Base-by-base conservation (phyloP, 805 yeast species). In the Starmera dryadoides region DNA sequence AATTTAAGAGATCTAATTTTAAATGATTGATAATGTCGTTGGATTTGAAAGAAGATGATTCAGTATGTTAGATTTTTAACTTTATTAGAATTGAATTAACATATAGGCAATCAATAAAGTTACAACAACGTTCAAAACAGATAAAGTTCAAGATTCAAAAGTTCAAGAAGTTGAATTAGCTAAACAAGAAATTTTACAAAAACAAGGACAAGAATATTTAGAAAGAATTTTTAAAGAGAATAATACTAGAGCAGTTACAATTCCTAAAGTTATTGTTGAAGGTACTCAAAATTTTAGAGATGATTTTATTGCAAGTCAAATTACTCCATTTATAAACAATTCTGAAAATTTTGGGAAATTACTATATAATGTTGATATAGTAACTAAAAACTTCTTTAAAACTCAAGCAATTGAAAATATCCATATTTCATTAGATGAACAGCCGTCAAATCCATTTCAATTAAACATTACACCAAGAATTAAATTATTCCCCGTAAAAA, bases 401-500 rank as follows among this genome's bases (percentile, higher is more conserved):
- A 59, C 67, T 11, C 70, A 68, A 14, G 48, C 71, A 2, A 58
- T 76, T 4, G 64, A 69, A 23, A 64, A 72, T 35, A 49, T 73
- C n/a, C 48, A 58, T 26, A 60, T 72, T 15, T 44, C 47, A 18
- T 34, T 68, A 14, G 61, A 60, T 7, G 40, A 56, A 4, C 42
- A 45, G 16, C n/a, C 29, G 19, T 12, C n/a, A 22, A 10, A 6
- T 33, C 17, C 16, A 8, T 41, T 35, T 12, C 40, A 53, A 2
- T 38, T 60, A 6, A 53, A 52, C 12, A 48, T 64, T 3, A 51
- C 52, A 6, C 63, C 68, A 15, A 51, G 45, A 15, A 35, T 64
- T 12, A 54, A 59, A 28, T 36, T 67, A 10, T 30, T 47, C 5
- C 89, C 91, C 0, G 73, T 73, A 4, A 86, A 86, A 49, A 72